phyloP scores from a whole-genome alignment of 129 eudicot genomes.

The Flaveria brownii region DNA sequence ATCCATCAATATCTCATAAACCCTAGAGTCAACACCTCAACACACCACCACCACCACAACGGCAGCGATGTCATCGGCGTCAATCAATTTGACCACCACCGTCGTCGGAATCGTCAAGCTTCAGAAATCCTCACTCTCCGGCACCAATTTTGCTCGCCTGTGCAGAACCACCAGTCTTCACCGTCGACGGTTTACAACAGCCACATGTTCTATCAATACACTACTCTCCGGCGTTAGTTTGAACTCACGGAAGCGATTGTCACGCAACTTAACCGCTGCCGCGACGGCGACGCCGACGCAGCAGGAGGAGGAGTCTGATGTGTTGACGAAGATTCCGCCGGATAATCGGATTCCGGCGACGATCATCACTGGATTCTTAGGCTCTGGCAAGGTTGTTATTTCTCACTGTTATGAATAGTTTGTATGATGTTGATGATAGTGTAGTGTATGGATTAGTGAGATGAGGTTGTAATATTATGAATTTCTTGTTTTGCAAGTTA shows the following conservation, averaged over 20 bases:
- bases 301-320: constrained; percentile 58
- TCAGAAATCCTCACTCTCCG: constrained; percentile 38
- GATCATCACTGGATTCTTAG: constrained; percentile 94
- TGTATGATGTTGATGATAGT: not conserved
- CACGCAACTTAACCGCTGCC: constrained; percentile 48
- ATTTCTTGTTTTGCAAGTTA: not conserved
- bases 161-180: constrained; percentile 30
- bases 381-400: constrained; percentile 83
- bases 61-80: constrained; percentile 57
- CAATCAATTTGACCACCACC: constrained; percentile 61
- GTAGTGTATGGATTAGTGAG: not conserved
- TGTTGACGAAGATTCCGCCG: constrained; percentile 69
- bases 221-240: constrained; percentile 23
- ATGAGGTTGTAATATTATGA: not conserved
- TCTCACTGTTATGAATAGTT: not conserved
- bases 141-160: constrained; percentile 30
- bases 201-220: constrained; percentile 18
- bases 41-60: not conserved
- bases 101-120: constrained; percentile 54
- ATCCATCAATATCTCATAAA: constrained; percentile 23
- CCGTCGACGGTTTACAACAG: constrained; percentile 16
- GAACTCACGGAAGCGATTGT: constrained; percentile 25
- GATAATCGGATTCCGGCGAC: constrained; percentile 95
- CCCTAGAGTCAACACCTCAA: constrained; percentile 19
- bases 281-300: constrained; percentile 55